Conservation (phyloP, 2,329 filamentous ascomycete species). For the Ophiognomonia clavigignenti-juglandacearum region DNA sequence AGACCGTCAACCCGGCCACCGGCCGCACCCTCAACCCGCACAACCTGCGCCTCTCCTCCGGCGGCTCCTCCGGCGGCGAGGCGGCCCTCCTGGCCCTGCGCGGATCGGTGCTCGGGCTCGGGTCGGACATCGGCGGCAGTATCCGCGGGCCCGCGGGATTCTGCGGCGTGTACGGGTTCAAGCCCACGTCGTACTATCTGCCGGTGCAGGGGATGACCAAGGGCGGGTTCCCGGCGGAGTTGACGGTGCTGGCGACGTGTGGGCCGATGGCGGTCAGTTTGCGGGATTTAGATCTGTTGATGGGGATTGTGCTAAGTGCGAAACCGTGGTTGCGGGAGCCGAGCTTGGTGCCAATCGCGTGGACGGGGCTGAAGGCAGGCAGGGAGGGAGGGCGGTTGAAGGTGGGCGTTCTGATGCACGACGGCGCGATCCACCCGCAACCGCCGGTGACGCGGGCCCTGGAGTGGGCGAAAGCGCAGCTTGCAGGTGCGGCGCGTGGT, state of each 20-base stretch:
- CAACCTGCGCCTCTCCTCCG: constrained; percentile 55
- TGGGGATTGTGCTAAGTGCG: constrained; percentile 20
- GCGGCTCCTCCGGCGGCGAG: constrained; percentile 60
- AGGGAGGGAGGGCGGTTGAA: constrained; percentile 23
- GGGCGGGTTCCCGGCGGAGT: constrained; percentile 23
- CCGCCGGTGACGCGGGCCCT: constrained; percentile 32
- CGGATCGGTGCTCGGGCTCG: constrained; percentile 36
- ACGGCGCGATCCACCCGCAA: constrained; percentile 32
- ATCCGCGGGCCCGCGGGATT: constrained; percentile 34
- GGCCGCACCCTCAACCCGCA: constrained; percentile 60
- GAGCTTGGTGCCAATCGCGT: constrained; percentile 24
- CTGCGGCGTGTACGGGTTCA: constrained; percentile 26
- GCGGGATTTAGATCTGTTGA: constrained; percentile 30
- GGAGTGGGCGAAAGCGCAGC: constrained; percentile 26
- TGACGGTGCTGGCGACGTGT: constrained; percentile 29
- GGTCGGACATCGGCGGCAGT: constrained; percentile 38
- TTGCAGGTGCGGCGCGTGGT: constrained; percentile 17
- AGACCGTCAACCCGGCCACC: constrained; percentile 57
- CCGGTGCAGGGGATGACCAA: constrained; percentile 23
- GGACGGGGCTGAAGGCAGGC: constrained; percentile 25
- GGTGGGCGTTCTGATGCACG: constrained; percentile 37
- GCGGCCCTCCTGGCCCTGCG: constrained; percentile 35
- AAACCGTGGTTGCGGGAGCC: constrained; percentile 26
- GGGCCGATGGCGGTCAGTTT: constrained; percentile 29
- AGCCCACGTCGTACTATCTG: constrained; percentile 20